Percentiles rank a stretch among this genome's conserved stretches.
Conservation (phyloP, 495 filamentous ascomycete species). For the Daldinia childiae region DNA sequence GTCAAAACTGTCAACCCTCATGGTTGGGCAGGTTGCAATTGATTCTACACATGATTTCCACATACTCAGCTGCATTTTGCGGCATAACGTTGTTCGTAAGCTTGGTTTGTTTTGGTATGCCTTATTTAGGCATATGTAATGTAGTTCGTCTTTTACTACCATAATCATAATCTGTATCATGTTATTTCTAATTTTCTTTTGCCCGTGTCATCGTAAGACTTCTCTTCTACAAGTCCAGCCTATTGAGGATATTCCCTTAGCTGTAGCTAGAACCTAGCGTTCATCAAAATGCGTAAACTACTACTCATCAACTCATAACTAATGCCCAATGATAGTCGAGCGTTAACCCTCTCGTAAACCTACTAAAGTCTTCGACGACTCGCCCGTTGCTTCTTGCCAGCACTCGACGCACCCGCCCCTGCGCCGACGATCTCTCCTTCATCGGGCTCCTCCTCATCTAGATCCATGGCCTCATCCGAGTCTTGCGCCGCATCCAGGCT, state of each 20-base stretch:
- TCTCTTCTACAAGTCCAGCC: background rate
- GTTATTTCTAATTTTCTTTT: background rate
- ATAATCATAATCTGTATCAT: background rate
- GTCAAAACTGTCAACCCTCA: background rate
- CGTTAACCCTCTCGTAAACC: background rate
- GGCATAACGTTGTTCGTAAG: background rate
- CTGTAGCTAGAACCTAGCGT: background rate
- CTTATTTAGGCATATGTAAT: background rate
- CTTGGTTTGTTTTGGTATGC: slow-evolving; percentile 8
- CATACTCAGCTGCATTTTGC: background rate
- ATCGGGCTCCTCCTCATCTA: slow-evolving; percentile 60
- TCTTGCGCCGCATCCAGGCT: slow-evolving; percentile 60
- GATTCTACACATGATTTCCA: slow-evolving; percentile 7
- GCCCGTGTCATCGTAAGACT: background rate
- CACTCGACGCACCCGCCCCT: slow-evolving; percentile 1
- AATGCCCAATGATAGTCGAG: background rate
- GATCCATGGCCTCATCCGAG: slow-evolving; percentile 66
- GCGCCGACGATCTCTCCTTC: slow-evolving; percentile 37
- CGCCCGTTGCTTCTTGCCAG: slow-evolving; percentile 50
- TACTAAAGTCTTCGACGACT: slow-evolving; percentile 51
- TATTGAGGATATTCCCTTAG: background rate
- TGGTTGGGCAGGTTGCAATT: slow-evolving; percentile 4
- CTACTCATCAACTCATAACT: background rate
- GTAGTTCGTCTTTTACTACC: background rate
- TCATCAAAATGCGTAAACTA: background rate